phyloP scores from a whole-genome alignment of 163 green algal species.

The Chlorella variabilis region DNA sequence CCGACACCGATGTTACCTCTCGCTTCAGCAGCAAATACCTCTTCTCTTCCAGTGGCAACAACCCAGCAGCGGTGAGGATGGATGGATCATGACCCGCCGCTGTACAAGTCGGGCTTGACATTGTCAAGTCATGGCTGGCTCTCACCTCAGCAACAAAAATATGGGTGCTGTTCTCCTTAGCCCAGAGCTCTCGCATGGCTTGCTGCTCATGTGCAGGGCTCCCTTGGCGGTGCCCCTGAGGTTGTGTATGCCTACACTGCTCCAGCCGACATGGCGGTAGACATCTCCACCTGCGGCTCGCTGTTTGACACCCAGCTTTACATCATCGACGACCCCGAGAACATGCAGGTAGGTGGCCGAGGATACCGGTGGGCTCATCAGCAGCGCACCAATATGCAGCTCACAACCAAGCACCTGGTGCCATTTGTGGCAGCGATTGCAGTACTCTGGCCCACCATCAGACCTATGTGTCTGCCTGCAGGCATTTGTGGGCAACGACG shows the following conservation, averaged over 20 bases:
- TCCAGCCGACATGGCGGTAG: constrained; percentile 13
- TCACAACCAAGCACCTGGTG: too few species aligned
- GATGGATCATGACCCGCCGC: not conserved
- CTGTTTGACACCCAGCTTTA: constrained; percentile 56
- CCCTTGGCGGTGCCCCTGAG: constrained; percentile 22
- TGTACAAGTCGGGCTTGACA: not conserved
- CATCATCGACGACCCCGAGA: constrained; percentile 28
- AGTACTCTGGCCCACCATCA: too few species aligned
- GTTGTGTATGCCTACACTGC: constrained; percentile 48
- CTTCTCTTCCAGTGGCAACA: constrained; percentile 2
- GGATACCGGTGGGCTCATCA: too few species aligned
- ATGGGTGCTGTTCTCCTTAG: too few species aligned
- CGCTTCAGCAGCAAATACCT: constrained; percentile 43
- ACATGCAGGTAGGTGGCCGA: not conserved
- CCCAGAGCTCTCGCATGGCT: too few species aligned
- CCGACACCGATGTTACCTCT: constrained; percentile 32
- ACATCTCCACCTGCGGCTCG: constrained; percentile 52
- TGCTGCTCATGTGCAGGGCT: not conserved
- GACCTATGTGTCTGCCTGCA: too few species aligned
- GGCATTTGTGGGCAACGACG: constrained; percentile 34
- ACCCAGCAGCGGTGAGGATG: constrained; percentile 17
- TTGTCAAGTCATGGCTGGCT: too few species aligned
- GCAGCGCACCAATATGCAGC: too few species aligned
- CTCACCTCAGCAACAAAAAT: too few species aligned
- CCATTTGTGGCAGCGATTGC: too few species aligned